Percentiles rank a stretch among this genome's conserved stretches.
These are phyloP conservation scores for Zymoseptoria pseudotritici DNA, from an alignment of 2,329 filamentous ascomycete genomes.

Conservation along the genomic window DNA sequence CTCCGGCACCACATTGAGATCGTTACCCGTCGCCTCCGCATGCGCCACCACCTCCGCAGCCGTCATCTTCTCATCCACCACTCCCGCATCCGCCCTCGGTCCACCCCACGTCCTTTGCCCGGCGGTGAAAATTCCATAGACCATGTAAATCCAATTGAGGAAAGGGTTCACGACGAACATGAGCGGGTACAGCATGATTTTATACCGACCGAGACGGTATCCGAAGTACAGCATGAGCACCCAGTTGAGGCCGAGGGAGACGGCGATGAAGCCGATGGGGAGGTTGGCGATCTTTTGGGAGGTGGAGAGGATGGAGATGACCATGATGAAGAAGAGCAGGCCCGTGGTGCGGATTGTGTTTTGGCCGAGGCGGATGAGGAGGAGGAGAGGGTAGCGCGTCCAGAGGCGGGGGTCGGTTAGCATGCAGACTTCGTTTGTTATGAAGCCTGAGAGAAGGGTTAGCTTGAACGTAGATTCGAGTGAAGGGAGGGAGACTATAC, in stretches of 20 bases:
- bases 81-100: slow-evolving; percentile 78
- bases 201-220: slow-evolving; percentile 75
- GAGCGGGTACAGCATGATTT: slow-evolving; percentile 88
- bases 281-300: slow-evolving; percentile 70
- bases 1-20: slow-evolving; percentile 81
- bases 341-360: slow-evolving; percentile 95
- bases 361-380: slow-evolving; percentile 84
- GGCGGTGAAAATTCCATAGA: slow-evolving; percentile 91
- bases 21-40: slow-evolving; percentile 71
- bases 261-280: slow-evolving; percentile 85
- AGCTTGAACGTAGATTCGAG: not conserved
- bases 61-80: slow-evolving; percentile 67
- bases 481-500: slow-evolving; percentile 3
- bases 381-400: slow-evolving; percentile 81
- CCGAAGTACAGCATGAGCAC: slow-evolving; percentile 94
- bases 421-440: slow-evolving; percentile 98
- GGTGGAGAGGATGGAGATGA: slow-evolving; percentile 77
- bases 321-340: slow-evolving; percentile 87
- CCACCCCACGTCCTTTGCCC: slow-evolving; percentile 94
- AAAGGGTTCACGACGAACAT: slow-evolving; percentile 96
- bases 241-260: slow-evolving; percentile 91
- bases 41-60: slow-evolving; percentile 77
- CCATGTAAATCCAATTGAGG: slow-evolving; percentile 98
- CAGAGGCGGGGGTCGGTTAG: slow-evolving; percentile 88
- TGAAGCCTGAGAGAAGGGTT: slow-evolving; percentile 55